Percentiles rank a stretch among this genome's conserved stretches.
Conservation (phyloP, 495 filamentous ascomycete genomes). For the Aspergillus diversus region DNA sequence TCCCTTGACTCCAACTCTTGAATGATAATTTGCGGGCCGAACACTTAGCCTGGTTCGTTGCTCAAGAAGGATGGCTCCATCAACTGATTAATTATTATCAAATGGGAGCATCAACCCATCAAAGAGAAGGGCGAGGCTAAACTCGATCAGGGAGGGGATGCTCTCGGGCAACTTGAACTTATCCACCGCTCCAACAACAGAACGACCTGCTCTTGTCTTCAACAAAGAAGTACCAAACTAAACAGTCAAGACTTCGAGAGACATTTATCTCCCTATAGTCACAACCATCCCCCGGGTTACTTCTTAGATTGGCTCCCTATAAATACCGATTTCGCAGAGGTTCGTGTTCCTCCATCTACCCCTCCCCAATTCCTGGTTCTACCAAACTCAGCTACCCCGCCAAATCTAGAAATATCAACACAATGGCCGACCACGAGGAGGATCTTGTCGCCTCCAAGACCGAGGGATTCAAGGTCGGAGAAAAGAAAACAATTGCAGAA, state of each 20-base stretch:
- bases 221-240: background rate
- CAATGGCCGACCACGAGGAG: slow-evolving; percentile 78
- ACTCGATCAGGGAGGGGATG: slow-evolving; percentile 15
- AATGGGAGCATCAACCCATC: background rate
- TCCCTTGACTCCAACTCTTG: background rate
- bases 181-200: slow-evolving; percentile 22
- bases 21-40: background rate
- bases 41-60: background rate
- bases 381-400: slow-evolving; percentile 24
- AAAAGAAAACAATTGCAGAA: slow-evolving; percentile 96
- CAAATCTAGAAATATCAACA: slow-evolving; percentile 30
- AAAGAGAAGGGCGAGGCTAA: slow-evolving; percentile 3
- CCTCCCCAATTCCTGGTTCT: slow-evolving; percentile 15
- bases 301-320: background rate
- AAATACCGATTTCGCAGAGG: background rate
- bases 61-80: background rate
- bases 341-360: background rate
- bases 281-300: too few species aligned
- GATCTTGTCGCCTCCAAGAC: slow-evolving; percentile 85
- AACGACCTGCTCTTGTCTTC: slow-evolving; percentile 2
- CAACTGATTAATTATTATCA: background rate
- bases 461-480: slow-evolving; percentile 94
- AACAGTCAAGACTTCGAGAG: background rate
- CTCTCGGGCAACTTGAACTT: slow-evolving; percentile 9
- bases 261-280: background rate